Evolutionary conservation across 2,329 filamentous ascomycete genomes (phyloP).

Genomic region (Trichoderma sp.): DNA sequence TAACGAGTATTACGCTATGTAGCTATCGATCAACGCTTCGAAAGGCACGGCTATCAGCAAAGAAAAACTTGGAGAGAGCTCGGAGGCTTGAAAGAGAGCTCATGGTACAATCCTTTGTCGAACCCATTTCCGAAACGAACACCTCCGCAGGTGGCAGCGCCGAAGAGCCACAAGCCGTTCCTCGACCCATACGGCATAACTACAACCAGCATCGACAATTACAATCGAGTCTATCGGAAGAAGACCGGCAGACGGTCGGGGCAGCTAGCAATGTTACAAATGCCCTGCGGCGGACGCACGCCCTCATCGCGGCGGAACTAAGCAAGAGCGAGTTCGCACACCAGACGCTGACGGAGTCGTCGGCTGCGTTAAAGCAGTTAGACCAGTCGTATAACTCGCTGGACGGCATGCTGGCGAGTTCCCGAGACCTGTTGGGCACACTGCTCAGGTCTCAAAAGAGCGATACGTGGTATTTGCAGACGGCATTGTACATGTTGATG

Average conservation of each 20-base stretch:
- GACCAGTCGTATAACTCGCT: slow-evolving; percentile 78
- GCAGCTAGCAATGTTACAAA: slow-evolving; percentile 81
- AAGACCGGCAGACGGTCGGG: slow-evolving; percentile 69
- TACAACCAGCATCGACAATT: slow-evolving; percentile 30
- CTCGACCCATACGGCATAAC: slow-evolving; percentile 25
- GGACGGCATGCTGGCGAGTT: slow-evolving; percentile 72
- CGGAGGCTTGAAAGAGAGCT: slow-evolving; percentile 74
- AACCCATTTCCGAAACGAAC: slow-evolving; percentile 37
- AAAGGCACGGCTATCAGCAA: slow-evolving; percentile 76
- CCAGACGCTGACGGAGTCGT: slow-evolving; percentile 81
- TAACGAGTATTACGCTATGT: not conserved
- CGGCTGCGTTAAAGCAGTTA: slow-evolving; percentile 75
- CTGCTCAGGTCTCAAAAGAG: slow-evolving; percentile 87
- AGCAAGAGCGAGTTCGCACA: slow-evolving; percentile 85
- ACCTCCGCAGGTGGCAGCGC: slow-evolving; percentile 27
- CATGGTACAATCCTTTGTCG: slow-evolving; percentile 64
- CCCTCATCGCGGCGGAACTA: slow-evolving; percentile 80
- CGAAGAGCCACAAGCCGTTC: slow-evolving; percentile 17
- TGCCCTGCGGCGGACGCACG: slow-evolving; percentile 80
- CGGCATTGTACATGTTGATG: slow-evolving; percentile 77
- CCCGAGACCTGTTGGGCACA: slow-evolving; percentile 71
- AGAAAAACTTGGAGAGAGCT: slow-evolving; percentile 68
- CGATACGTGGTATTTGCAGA: slow-evolving; percentile 97
- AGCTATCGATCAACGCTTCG: slow-evolving; percentile 68
- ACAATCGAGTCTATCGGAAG: slow-evolving; percentile 48